Base-by-base conservation (phyloP, 1,284 basidiomycete genomes). In the Psilocybe mexicana region DNA sequence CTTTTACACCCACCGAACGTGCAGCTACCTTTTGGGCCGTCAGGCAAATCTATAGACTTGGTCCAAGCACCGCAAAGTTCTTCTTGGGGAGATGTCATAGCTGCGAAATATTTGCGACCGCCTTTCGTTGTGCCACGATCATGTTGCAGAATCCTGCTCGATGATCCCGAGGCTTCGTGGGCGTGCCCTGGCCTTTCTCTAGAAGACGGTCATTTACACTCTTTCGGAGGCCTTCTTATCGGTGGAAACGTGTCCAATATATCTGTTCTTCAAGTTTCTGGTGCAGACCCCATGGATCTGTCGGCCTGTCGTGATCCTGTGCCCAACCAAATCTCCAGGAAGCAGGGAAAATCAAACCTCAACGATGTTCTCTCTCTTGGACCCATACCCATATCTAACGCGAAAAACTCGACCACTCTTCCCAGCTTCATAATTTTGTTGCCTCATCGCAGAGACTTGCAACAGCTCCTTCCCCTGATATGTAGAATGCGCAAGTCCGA, bases 21-120 rank as follows among this genome's bases (percentile, higher is more conserved):
- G 43, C 8, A 57, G 35, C 14, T 57, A 7, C 61, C 61, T 52
- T 51, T 63, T 38, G 61, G 62, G 40, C 52, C 57, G 26, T 49
- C 53, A 24, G 52, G 61, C 18, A 36, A 52, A 36, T 7, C 24
- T 23, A 36, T 53, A n/a, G 49, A 14, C 45, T 35, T 26, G 30
- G 42, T 28, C 12, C 11, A 24, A 4, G 3, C 36, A 24, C 33
- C 43, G 42, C 35, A 43, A 11, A 12, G 23, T 7, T 54, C 55
- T 42, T 28, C 26, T 30, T 52, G 54, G 44, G 65, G 63, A 12
- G 46, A 52, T 42, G 38, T 58, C 26, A 75, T 73, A 38, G 64
- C 75, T 23, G 83, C 78, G 4, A 69, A 72, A 1, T 84, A 80
- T 67, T 71, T 87, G 3, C 64, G 80, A 3, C 86, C 87, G 6